These are phyloP conservation scores for Hygrophorus pudorinus DNA, from an alignment of 768 basidiomycete genomes.

Conservation along the genomic window DNA sequence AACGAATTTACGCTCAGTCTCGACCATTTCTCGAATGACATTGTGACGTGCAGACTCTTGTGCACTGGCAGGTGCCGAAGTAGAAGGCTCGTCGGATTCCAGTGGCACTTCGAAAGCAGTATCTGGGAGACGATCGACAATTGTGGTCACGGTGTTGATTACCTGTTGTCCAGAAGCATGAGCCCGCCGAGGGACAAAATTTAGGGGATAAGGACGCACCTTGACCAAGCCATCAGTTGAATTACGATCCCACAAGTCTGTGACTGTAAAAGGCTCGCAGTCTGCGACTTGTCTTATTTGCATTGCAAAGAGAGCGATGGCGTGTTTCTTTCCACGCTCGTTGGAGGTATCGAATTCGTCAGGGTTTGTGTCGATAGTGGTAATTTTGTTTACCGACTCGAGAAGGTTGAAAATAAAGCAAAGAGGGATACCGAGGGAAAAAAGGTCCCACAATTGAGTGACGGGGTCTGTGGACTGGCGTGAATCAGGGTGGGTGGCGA, in stretches of 20 bases:
- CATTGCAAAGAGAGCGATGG: conserved; percentile 88
- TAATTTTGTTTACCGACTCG: conserved; percentile 45
- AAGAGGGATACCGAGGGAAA: conserved; percentile 86
- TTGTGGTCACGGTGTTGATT: conserved; percentile 76
- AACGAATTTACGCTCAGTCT: conserved; percentile 94
- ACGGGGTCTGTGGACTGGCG: conserved; percentile 87
- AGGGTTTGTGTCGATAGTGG: conserved; percentile 58
- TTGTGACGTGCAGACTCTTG: conserved; percentile 64
- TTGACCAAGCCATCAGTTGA: conserved; percentile 94
- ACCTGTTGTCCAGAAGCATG: conserved; percentile 40
- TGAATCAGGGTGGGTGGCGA: conserved; percentile 46
- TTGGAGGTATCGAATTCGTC: conserved; percentile 56
- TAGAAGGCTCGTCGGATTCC: conserved; percentile 29
- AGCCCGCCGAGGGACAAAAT: conserved; percentile 1
- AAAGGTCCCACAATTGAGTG: conserved; percentile 88
- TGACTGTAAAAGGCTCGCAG: conserved; percentile 81
- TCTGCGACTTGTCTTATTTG: conserved; percentile 61
- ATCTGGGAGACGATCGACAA: conserved; percentile 67
- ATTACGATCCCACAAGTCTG: conserved; percentile 83
- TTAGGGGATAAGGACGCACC: conserved; percentile 34
- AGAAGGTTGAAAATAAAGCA: conserved; percentile 96
- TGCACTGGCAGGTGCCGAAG: conserved; percentile 37
- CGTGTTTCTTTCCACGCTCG: conserved; percentile 82
- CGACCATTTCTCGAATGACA: conserved; percentile 81
- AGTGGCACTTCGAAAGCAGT: conserved; percentile 60